Base-by-base conservation (phyloP, 805 yeast species). In the Kurtzmaniella fragi region DNA sequence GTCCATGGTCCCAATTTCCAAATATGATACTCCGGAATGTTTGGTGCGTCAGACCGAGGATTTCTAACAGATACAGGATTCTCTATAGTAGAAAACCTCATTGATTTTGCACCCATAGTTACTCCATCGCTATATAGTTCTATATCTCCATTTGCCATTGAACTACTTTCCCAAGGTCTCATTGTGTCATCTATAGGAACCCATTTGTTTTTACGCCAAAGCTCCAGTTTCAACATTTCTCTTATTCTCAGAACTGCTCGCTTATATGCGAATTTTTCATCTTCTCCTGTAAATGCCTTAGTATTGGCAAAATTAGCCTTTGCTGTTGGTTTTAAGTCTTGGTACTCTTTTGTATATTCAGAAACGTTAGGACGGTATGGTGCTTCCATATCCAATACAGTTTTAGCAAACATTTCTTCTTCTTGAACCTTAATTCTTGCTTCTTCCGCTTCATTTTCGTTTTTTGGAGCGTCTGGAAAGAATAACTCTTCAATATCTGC, bases 281-380 rank as follows among this genome's bases (percentile, higher is more conserved):
- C 90, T 49, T 83, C 87, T 17, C 90, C 90, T 0, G 88, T 82
- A 49, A 82, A 83, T 8, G 79, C 77, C 9, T 66, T 62, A 14
- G 71, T 54, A 37, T 78, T 68, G 11, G 72, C 64, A 47, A 68
- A 78, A 48, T 77, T 44, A 17, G 46, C 51, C 9, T 17, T 17
- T 16, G 12, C n/a, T 4, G 17, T 16, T 9, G 23, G 28, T 4
- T 25, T 33, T 3, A 27, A n/a, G 23, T 28, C 36, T 10, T 34
- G 38, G 4, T 17, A 35, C 29, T 37, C 32, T 5, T 47, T 50
- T 12, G 66, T 62, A 31, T 56, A 52, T 6, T 67, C 70, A 3
- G 84, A 66, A 7, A 78, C 72, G 40, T 82, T 83, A 3, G 90
- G 89, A 42, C 90, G 61, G 49, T 80, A 82, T 3, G 90, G 90